Base-by-base conservation (phyloP, 805 yeast species). In the Ogataea parapolymorpha region DNA sequence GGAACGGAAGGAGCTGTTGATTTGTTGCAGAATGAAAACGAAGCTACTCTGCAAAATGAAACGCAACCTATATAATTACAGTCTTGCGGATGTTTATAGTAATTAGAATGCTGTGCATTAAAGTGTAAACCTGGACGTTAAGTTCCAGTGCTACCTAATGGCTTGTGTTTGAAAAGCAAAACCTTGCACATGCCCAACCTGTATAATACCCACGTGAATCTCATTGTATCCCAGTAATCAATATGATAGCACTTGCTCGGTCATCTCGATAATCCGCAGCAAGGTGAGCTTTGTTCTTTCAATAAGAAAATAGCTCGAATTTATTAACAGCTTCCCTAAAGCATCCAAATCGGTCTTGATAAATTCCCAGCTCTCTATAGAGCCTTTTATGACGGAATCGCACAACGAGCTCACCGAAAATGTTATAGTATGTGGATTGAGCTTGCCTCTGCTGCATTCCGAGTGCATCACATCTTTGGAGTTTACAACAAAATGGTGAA, bases 1-100 rank as follows among this genome's bases (percentile, higher is more conserved):
- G 65, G 63, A 13, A 50, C 57, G 30, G 64, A 59, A 39, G 56
- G 60, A 12, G 51, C 51, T 26, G 40, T 44, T 10, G 55, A 53
- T 6, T 27, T 51, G 33, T 39, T 48, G 32, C 44, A 46, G 16
- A 36, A 16, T 2, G 43, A 42, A 10, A 32, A 32, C 16, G 42
- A 39, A 8, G 5, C 22, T 17, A 26, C 5, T 23, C 28, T 6
- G n/a, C 37, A 38, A 5, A 27, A 26, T 24, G 37, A 26, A n/a
- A 22, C 30, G 10, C 30, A 15, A 16, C 16, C 31, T 31, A 12
- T 22, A 18, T 18, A 17, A 14, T 16, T 11, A 14, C 23, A 37
- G 29, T 24, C 17, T 25, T 26, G 30, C 41, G 32, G 26, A 14
- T 25, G 14, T 12, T 25, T 12, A 12, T 25, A 25, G 5, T 24